Evolutionary conservation across 208 protist genomes (phyloP), one percentile per base, ranked within the genome.

Genomic region (Leptomonas pyrrhocoris): DNA sequence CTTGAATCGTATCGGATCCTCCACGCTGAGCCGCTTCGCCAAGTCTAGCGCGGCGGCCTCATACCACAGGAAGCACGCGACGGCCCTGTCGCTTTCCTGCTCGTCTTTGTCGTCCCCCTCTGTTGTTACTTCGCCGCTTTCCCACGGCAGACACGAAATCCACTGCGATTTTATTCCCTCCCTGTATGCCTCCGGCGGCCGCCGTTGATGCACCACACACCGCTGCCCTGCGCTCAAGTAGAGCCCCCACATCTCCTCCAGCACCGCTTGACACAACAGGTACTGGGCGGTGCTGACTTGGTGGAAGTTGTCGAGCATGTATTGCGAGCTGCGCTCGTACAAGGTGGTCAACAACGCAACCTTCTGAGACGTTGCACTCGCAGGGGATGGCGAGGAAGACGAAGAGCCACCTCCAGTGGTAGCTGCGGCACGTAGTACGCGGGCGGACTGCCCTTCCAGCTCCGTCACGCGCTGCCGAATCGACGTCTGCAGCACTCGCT

Each of bases 1-100:
- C 73, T 92, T 95, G 27, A 60, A 61, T 6, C 90, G 83, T 21
- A 95, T 88, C 2, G 64, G 21, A 48, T 95, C 90, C 8, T 78
- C 48, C 16, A 67, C 25, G 11, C 72, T 61, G 30, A 95, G 82
- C 54, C 73, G 49, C 70, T 87, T 86, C 50, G 84, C 90, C 43
- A 89, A 59, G 31, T 60, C 21, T 38, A 92, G 51, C 27, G 90
- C 90, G 16, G 72, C 21, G 0, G 84, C 63, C 53, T 95, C 90
- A 69, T 63, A 46, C 53, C 55, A 2, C 75, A 66, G 61, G 84
- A 95, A 63, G 74, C n/a, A 19, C 2, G n/a, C 21, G 13, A 63
- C 63, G 19, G 28, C 51, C 5, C 34, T 23, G 12, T 79, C 64
- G 7, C 34, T 30, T 6, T 28, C 16, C 46, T 21, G 9, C 46